Conservation (phyloP, 2,329 filamentous ascomycete genomes). For the Metarhizium robertsii region DNA sequence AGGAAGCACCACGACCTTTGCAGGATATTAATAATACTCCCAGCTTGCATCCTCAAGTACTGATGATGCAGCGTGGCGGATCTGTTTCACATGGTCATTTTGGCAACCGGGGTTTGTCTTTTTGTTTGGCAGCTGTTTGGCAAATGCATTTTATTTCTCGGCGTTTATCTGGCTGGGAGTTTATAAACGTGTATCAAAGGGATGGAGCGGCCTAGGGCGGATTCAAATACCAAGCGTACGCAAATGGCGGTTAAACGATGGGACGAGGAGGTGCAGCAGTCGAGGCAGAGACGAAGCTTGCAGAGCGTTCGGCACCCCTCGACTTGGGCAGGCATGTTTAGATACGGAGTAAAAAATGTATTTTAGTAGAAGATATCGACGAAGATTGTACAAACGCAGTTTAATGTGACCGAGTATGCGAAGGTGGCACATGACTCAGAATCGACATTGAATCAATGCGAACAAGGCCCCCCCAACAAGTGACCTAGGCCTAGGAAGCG, state of each 20-base stretch:
- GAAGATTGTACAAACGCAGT: constrained; percentile 3
- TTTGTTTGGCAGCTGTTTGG: constrained; percentile 8
- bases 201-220: constrained; percentile 9
- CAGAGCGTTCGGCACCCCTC: background rate
- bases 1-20: background rate
- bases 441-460: too few relatives aligned
- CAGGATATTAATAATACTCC: background rate
- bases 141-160: constrained; percentile 10
- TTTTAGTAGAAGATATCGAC: constrained; percentile 29
- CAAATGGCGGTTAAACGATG: constrained; percentile 3
- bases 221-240: constrained; percentile 18
- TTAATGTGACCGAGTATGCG: background rate
- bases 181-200: constrained; percentile 12
- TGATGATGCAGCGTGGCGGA: background rate
- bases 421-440: background rate
- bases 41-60: background rate
- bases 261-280: constrained; percentile 2
- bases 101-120: background rate
- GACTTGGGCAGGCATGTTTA: constrained; percentile 19
- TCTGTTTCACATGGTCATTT: background rate
- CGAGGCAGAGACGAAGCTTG: background rate
- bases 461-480: too few relatives aligned
- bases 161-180: constrained; percentile 14
- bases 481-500: too few relatives aligned
- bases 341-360: constrained; percentile 27